These are phyloP conservation scores for Elymus sibiricus DNA, from an alignment of 176 grass and related monocot genomes.

Conservation along the genomic window DNA sequence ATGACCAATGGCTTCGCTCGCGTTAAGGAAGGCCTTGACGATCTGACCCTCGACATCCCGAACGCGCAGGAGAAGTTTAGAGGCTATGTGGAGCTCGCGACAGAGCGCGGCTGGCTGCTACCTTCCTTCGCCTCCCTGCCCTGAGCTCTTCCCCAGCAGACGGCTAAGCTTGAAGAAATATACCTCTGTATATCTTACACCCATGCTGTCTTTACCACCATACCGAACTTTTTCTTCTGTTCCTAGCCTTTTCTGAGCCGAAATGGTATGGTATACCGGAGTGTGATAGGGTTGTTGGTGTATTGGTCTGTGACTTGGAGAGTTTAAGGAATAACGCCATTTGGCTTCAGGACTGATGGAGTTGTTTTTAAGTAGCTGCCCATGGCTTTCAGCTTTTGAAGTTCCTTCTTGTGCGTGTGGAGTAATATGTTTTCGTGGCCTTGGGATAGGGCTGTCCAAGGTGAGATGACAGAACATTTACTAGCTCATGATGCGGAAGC, in stretches of 20 bases:
- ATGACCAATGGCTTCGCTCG: slow-evolving; percentile 74
- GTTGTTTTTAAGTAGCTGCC: slow-evolving; percentile 24
- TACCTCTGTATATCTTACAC: slow-evolving; percentile 43
- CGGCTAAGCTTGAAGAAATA: neutral
- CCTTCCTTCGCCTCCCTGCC: slow-evolving; percentile 22
- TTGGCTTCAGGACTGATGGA: neutral
- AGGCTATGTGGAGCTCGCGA: slow-evolving; percentile 49
- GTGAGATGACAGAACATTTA: no score
- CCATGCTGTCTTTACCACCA: slow-evolving; percentile 36
- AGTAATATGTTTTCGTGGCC: no score
- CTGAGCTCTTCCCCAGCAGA: neutral
- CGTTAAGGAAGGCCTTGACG: slow-evolving; percentile 65
- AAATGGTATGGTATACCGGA: slow-evolving; percentile 34
- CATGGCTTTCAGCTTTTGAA: neutral
- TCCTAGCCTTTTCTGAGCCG: slow-evolving; percentile 1
- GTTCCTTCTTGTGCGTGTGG: no score
- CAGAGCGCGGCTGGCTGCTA: slow-evolving; percentile 56
- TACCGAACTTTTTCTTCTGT: slow-evolving; percentile 30
- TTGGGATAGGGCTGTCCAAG: no score
- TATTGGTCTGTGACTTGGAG: slow-evolving; percentile 34
- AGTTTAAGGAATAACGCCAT: slow-evolving; percentile 36
- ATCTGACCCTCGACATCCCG: slow-evolving; percentile 73
- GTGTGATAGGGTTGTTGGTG: slow-evolving; percentile 43
- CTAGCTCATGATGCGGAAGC: no score
- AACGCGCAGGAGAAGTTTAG: slow-evolving; percentile 66